phyloP scores from a whole-genome alignment of 2,329 filamentous ascomycete genomes.

The Colletotrichum sp. region DNA sequence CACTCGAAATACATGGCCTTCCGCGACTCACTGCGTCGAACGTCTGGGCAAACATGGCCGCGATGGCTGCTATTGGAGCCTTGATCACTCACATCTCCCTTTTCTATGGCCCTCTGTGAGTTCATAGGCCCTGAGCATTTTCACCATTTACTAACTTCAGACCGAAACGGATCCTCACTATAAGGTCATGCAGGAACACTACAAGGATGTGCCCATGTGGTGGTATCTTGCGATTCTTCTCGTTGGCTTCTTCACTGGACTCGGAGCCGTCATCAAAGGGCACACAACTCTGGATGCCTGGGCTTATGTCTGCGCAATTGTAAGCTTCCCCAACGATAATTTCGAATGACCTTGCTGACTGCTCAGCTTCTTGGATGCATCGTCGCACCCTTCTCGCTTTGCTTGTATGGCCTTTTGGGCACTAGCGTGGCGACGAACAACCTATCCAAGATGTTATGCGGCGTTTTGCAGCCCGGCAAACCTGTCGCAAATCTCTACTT shows the following conservation, averaged over 20 bases:
- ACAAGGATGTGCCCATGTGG: conserved; percentile 44
- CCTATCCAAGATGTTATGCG: conserved; percentile 50
- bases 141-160: not conserved
- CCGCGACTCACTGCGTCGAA: conserved; percentile 41
- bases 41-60: conserved; percentile 47
- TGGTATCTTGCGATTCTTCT: conserved; percentile 43
- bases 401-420: conserved; percentile 12
- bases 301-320: conserved; percentile 17
- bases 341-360: not conserved
- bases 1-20: conserved; percentile 38
- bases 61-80: conserved; percentile 46
- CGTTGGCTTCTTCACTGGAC: conserved; percentile 36
- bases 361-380: conserved; percentile 10
- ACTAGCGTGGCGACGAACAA: conserved; percentile 29
- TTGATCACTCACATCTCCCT: conserved; percentile 40
- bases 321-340: not conserved
- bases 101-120: conserved; percentile 23
- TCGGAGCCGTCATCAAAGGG: conserved; percentile 38
- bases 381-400: conserved; percentile 16
- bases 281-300: conserved; percentile 15
- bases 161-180: conserved; percentile 43
- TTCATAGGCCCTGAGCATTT: accelerated
- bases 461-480: conserved; percentile 45
- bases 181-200: conserved; percentile 39
- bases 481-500: conserved; percentile 50